Base-by-base conservation (phyloP, 306 rosid species). In the Cucurbita moschata region DNA sequence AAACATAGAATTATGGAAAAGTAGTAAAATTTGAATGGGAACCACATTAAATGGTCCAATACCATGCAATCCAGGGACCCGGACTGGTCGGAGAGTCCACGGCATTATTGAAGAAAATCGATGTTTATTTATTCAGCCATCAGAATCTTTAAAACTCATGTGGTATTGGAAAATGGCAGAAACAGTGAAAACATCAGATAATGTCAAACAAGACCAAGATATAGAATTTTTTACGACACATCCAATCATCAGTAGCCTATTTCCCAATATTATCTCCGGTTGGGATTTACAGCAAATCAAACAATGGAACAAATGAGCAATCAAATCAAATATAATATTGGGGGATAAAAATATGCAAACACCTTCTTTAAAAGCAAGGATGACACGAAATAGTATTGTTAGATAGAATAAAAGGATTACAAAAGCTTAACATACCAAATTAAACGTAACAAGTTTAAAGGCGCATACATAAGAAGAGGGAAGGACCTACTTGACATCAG, bases 401-500 rank as follows among this genome's bases (percentile, higher is more conserved):
- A 49, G n/a, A 16, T 49, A 49, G 13, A 49, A 13, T 49, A 49
- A 49, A 49, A 49, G 43, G 53, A 49, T 49, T 10, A 5, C n/a
- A 49, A 5, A 49, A 49, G 7, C 35, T 8, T 50, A 6, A 60
- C 14, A 38, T 73, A 54, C 65, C 15, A 3, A 55, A 39, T 0
- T 73, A 56, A 47, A 9, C 42, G 14, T 13, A 68, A 7, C 4
- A 49, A 13, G 21, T 13, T 23, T 1, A 26, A 44, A 67, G 55
- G 30, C 47, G 11, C 57, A 23, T 30, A 3, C 42, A 76, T 49
- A 69, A 63, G 77, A 26, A 75, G 43, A 23, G 75, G 79, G 47
- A n/a, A 68, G 68, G 62, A 77, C 86, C 92, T 85, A 94, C 99
- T 94, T 94, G 85, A 89, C 90, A 82, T 94, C 96, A 63, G 87